A percentile compares a stretch with the other conserved stretches of the same genome.
Evolutionary conservation across 768 basidiomycete genomes (phyloP).

Genomic region (Lactarius quietus): DNA sequence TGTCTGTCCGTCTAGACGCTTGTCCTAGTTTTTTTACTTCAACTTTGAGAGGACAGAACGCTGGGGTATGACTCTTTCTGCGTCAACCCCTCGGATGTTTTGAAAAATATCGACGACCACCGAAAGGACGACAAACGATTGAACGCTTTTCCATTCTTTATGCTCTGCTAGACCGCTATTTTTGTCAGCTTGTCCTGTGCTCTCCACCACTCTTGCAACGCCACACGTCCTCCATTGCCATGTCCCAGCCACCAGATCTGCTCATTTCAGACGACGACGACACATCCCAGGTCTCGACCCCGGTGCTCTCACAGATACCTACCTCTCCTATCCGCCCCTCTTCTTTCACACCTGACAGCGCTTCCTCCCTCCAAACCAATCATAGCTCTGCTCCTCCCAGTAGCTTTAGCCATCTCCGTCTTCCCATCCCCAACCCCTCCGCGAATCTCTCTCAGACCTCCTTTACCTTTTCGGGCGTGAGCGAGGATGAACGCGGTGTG

Average conservation of each 20-base stretch:
- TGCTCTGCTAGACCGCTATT: conserved; percentile 18
- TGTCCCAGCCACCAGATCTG: conserved; percentile 16
- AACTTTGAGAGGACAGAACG: not conserved
- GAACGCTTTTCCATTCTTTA: conserved; percentile 1
- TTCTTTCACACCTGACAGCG: conserved; percentile 1
- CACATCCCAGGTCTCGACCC: conserved; percentile 25
- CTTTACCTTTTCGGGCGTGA: conserved; percentile 24
- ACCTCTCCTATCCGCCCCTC: conserved; percentile 3
- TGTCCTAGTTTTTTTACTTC: not conserved
- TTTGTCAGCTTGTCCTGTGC: not conserved
- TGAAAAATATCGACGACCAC: conserved; percentile 12
- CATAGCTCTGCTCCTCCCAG: conserved; percentile 2
- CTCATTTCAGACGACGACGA: conserved; percentile 22
- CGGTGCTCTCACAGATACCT: conserved; percentile 14
- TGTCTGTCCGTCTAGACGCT: no score
- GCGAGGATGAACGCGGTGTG: conserved; percentile 14
- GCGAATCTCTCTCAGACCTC: conserved; percentile 27
- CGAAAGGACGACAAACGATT: conserved; percentile 12
- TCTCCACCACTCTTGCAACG: conserved; percentile 12
- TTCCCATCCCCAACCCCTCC: conserved; percentile 27
- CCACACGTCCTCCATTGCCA: conserved; percentile 7
- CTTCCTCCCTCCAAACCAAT: not conserved
- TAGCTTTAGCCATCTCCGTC: conserved; percentile 20
- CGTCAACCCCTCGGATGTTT: conserved; percentile 4
- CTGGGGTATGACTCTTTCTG: conserved; percentile 4